These are phyloP conservation scores for Elsinoe fawcettii DNA, from an alignment of 2,329 filamentous ascomycete species.

Conservation along the genomic window DNA sequence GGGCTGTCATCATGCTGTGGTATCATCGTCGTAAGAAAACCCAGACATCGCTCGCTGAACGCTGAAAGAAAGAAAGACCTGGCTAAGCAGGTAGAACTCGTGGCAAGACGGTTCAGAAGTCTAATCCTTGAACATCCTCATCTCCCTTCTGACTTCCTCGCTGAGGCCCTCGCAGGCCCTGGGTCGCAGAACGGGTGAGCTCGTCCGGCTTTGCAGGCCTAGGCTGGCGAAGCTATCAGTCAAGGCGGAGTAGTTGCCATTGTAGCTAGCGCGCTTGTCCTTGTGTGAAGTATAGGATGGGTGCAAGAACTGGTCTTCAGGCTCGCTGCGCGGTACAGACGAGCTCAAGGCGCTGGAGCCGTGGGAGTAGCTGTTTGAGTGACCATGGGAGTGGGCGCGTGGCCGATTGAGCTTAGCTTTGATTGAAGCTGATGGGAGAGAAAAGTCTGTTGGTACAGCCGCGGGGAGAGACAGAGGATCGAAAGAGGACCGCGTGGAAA, in stretches of 20 bases:
- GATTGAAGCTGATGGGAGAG: background rate
- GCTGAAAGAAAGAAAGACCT: background rate
- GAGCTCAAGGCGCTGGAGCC: background rate
- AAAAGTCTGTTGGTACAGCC: background rate
- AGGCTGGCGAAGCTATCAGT: conserved; percentile 5
- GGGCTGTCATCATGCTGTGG: background rate
- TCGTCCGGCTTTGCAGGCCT: background rate
- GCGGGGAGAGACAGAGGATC: conserved; percentile 13
- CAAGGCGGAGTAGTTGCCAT: conserved; percentile 4
- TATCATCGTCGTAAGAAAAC: background rate
- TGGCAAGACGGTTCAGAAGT: background rate
- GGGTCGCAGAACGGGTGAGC: background rate
- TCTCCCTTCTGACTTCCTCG: conserved; percentile 12
- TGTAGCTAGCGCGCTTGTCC: background rate
- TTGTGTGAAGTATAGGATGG: background rate
- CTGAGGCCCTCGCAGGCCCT: background rate
- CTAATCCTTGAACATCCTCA: conserved; percentile 12
- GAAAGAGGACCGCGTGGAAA: conserved; percentile 12
- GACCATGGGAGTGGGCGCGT: background rate
- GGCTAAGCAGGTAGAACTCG: background rate
- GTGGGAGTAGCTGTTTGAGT: background rate
- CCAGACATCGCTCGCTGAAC: conserved; percentile 2
- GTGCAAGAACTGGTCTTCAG: background rate
- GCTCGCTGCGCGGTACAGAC: background rate
- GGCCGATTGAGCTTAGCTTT: conserved; percentile 3